These are phyloP conservation scores for Cudoniella acicularis DNA, from an alignment of 495 filamentous ascomycete species.

Conservation along the genomic window DNA sequence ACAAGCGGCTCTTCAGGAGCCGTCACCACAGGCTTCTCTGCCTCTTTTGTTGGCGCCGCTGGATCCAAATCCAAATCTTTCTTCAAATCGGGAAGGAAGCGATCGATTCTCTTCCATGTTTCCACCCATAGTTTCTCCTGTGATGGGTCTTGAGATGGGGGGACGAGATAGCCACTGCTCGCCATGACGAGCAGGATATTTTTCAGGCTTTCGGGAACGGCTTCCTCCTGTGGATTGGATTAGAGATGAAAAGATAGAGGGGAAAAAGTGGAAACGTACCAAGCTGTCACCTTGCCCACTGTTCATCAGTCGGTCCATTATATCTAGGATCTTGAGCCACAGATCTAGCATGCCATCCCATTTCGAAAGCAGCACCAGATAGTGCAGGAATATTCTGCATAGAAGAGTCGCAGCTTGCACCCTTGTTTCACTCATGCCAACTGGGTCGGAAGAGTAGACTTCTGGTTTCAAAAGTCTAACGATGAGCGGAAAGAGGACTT, in stretches of 20 bases:
- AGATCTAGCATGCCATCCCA: conserved; percentile 91
- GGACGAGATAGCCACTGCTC: conserved; percentile 77
- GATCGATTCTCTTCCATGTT: conserved; percentile 85
- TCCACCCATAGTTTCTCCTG: conserved; percentile 66
- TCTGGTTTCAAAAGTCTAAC: conserved; percentile 87
- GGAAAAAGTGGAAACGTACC: conserved; percentile 47
- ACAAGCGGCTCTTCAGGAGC: not conserved
- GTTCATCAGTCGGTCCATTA: conserved; percentile 96
- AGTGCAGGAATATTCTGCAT: conserved; percentile 94
- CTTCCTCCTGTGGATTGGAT: conserved; percentile 66
- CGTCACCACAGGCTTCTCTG: not conserved
- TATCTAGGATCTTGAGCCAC: conserved; percentile 88
- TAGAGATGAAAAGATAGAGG: conserved; percentile 9
- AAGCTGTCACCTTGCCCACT: conserved; percentile 88
- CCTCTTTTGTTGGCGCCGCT: conserved; percentile 5
- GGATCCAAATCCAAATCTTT: conserved; percentile 45
- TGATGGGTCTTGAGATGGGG: conserved; percentile 57
- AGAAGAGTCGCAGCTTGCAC: conserved; percentile 88
- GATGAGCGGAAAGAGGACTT: conserved; percentile 95
- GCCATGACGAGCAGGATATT: conserved; percentile 97
- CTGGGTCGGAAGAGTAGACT: conserved; percentile 85
- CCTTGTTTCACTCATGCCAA: conserved; percentile 93
- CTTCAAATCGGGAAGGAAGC: conserved; percentile 78
- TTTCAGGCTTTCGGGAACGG: conserved; percentile 91
- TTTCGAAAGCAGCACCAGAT: conserved; percentile 77